These are phyloP conservation scores for Fusarium lyarnte DNA, from an alignment of 2,329 filamentous ascomycete species.

Conservation along the genomic window DNA sequence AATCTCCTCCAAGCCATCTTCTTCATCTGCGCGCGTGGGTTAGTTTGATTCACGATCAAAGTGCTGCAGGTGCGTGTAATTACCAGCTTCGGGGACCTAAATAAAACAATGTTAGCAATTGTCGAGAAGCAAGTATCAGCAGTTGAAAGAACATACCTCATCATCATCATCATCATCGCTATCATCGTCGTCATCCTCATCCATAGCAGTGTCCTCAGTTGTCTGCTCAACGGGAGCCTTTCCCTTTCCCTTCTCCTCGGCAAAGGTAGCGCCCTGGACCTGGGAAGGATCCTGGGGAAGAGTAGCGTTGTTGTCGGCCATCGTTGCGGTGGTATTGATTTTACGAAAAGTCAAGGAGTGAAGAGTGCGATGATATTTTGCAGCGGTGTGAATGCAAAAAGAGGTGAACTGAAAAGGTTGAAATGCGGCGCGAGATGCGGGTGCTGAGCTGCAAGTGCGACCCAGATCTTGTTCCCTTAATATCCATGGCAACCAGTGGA, in stretches of 20 bases:
- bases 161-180: slow-evolving; percentile 37
- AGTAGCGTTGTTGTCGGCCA: slow-evolving; percentile 63
- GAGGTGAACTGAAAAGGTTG: slow-evolving; percentile 28
- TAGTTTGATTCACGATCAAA: slow-evolving; percentile 36
- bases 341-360: neutral
- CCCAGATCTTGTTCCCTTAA: slow-evolving; percentile 1
- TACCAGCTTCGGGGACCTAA: slow-evolving; percentile 46
- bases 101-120: slow-evolving; percentile 37
- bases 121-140: neutral
- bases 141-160: slow-evolving; percentile 39
- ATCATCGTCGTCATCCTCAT: slow-evolving; percentile 74
- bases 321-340: slow-evolving; percentile 39
- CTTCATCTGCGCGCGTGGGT: slow-evolving; percentile 63
- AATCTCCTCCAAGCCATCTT: slow-evolving; percentile 91
- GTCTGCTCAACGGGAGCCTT: slow-evolving; percentile 70
- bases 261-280: slow-evolving; percentile 49
- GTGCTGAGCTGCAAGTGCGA: slow-evolving; percentile 33
- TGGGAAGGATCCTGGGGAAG: slow-evolving; percentile 57
- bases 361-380: slow-evolving; percentile 8
- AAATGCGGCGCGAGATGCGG: slow-evolving; percentile 40
- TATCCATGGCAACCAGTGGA: slow-evolving; percentile 5
- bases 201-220: slow-evolving; percentile 72
- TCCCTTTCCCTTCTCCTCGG: slow-evolving; percentile 85
- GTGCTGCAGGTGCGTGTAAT: slow-evolving; percentile 19
- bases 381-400: slow-evolving; percentile 9